Conservation (phyloP, 2,329 filamentous ascomycete genomes). For the Penicillium psychrosexuale region DNA sequence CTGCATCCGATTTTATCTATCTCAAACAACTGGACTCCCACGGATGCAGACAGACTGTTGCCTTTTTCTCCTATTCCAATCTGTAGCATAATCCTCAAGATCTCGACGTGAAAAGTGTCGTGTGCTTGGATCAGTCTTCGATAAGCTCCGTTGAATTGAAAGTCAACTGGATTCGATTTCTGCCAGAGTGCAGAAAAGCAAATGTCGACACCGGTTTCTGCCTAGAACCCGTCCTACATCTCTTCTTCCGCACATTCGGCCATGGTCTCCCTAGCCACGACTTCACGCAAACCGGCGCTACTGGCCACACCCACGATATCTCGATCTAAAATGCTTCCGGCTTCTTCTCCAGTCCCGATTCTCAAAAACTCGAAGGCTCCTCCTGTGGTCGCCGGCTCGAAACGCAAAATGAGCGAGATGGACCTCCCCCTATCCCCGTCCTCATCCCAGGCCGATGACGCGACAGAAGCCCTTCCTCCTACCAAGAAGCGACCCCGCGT, state of each 20-base stretch:
- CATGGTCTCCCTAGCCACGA: conserved; percentile 37
- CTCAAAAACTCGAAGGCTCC: conserved; percentile 35
- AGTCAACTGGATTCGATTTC: neutral
- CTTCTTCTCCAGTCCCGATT: conserved; percentile 36
- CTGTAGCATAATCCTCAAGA: conserved; percentile 12
- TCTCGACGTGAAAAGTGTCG: conserved; percentile 17
- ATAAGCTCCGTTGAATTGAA: conserved; percentile 13
- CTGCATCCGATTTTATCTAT: conserved; percentile 14
- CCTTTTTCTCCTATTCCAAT: conserved; percentile 4
- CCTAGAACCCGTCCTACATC: conserved; percentile 5
- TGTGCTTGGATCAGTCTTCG: conserved; percentile 20
- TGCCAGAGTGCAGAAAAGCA: conserved; percentile 12
- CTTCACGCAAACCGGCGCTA: conserved; percentile 27
- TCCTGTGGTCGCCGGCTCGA: conserved; percentile 26
- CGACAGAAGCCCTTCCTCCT: conserved; percentile 25
- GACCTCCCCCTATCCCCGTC: conserved; percentile 34
- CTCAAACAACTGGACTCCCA: conserved; percentile 12
- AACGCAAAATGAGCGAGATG: conserved; percentile 40
- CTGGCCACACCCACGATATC: conserved; percentile 23
- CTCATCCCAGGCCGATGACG: conserved; percentile 30
- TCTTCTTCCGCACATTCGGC: conserved; percentile 12
- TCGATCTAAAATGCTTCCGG: conserved; percentile 32
- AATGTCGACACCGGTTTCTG: conserved; percentile 21
- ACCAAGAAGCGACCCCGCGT: conserved; percentile 44
- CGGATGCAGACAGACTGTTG: conserved; percentile 21